Conservation (phyloP, 1,139 yeast species). For the Arxiozyma telluris region DNA sequence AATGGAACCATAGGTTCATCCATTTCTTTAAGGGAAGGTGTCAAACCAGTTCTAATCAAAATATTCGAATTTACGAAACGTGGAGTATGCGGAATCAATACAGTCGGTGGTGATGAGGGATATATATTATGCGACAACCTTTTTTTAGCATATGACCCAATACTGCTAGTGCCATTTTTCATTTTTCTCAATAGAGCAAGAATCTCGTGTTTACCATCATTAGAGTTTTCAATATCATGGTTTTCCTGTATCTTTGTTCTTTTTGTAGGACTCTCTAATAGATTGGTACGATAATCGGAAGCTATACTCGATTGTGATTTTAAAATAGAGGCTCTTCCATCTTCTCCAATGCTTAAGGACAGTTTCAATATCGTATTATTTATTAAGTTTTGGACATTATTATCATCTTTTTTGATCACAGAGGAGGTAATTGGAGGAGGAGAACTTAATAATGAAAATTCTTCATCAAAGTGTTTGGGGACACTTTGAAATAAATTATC, state of each 20-base stretch:
- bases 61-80: constrained; percentile 7
- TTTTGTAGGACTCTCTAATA: neutral
- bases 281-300: neutral
- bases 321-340: constrained; percentile 21
- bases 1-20: constrained; percentile 5
- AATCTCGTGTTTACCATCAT: constrained; percentile 14
- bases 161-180: constrained; percentile 12
- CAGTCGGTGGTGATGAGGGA: constrained; percentile 7
- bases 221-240: neutral
- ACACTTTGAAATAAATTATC: constrained; percentile 17
- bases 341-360: constrained; percentile 17
- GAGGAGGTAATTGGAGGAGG: constrained; percentile 13
- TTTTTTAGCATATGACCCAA: neutral
- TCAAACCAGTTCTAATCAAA: constrained; percentile 24
- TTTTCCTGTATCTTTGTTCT: neutral
- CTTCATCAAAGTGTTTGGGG: constrained; percentile 8
- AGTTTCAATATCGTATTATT: constrained; percentile 10
- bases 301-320: neutral
- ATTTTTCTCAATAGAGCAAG: constrained; percentile 19
- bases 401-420: neutral
- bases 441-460: constrained; percentile 12
- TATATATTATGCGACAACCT: neutral
- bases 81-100: constrained; percentile 22
- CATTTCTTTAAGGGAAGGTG: constrained; percentile 13
- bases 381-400: neutral